These are phyloP conservation scores for Ophiorrhiza pumila DNA, from an alignment of 257 asterid species.

Conservation along the genomic window DNA sequence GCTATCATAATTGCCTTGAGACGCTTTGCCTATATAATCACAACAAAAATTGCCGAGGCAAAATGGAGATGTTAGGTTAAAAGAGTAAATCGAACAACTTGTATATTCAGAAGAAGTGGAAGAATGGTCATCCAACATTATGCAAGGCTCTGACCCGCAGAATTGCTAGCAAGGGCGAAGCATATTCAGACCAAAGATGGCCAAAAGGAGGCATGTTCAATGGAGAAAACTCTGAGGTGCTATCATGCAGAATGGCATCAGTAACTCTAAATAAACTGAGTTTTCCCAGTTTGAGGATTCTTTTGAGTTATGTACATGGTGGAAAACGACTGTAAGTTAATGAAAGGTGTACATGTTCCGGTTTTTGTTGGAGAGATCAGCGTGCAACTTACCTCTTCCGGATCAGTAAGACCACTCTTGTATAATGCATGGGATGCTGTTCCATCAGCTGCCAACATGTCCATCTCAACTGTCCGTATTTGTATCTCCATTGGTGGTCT, in stretches of 20 bases:
- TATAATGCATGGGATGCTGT: constrained; percentile 87
- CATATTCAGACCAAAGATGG: background rate
- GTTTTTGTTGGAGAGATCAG: background rate
- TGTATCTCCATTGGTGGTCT: constrained; percentile 89
- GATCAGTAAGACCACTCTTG: constrained; percentile 89
- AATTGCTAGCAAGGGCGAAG: background rate
- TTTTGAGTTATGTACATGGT: background rate
- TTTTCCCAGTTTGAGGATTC: background rate
- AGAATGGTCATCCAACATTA: background rate
- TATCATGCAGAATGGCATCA: background rate
- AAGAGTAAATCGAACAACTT: background rate
- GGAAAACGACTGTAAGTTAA: background rate
- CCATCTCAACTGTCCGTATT: constrained; percentile 87
- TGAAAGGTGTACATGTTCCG: background rate
- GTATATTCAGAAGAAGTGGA: background rate
- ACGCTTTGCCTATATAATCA: constrained; percentile 67
- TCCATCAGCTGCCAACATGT: constrained; percentile 84
- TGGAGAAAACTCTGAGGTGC: background rate
- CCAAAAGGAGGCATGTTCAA: background rate
- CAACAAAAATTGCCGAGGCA: background rate
- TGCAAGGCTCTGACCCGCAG: background rate
- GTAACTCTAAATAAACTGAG: background rate
- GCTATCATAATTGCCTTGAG: constrained; percentile 96
- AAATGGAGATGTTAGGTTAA: background rate
- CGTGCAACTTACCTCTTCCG: constrained; percentile 62